Conservation (phyloP, 192 early-diverging fungal genomes). For the Backusella macrospora region DNA sequence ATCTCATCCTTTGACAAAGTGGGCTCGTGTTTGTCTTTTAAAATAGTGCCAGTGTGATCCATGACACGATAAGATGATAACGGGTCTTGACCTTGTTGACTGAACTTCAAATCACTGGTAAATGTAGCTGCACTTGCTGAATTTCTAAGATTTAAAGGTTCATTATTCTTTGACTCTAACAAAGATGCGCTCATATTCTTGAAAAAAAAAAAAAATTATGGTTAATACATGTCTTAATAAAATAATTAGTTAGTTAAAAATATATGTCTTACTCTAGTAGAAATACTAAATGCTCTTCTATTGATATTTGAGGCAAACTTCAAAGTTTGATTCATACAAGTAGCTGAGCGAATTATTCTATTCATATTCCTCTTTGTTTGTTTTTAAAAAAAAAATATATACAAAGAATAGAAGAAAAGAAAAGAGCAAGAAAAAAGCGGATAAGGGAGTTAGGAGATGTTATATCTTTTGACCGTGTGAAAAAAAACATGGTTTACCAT, state of each 20-base stretch:
- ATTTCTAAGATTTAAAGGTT: neutral
- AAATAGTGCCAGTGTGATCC: slow-evolving; percentile 82
- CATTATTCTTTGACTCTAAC: neutral
- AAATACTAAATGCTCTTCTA: neutral
- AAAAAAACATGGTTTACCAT: slow-evolving; percentile 5
- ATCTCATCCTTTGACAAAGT: slow-evolving; percentile 75
- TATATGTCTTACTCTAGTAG: neutral
- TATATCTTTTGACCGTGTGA: slow-evolving; percentile 19
- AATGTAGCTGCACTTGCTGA: slow-evolving; percentile 8
- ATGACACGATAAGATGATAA: slow-evolving; percentile 94
- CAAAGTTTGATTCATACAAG: neutral
- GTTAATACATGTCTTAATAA: neutral
- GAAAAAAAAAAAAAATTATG: neutral
- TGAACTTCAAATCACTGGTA: slow-evolving; percentile 45
- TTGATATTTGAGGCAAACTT: neutral
- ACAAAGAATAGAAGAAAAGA: slow-evolving; percentile 7
- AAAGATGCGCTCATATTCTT: neutral
- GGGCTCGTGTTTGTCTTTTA: slow-evolving; percentile 70
- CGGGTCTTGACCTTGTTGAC: slow-evolving; percentile 57
- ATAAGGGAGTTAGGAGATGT: neutral
- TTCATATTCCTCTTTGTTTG: neutral
- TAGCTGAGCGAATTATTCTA: neutral
- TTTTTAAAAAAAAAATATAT: neutral
- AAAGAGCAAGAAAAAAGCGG: neutral
- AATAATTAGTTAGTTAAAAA: neutral